phyloP scores from a whole-genome alignment of 768 basidiomycete species.

The Sarcodon sp. region DNA sequence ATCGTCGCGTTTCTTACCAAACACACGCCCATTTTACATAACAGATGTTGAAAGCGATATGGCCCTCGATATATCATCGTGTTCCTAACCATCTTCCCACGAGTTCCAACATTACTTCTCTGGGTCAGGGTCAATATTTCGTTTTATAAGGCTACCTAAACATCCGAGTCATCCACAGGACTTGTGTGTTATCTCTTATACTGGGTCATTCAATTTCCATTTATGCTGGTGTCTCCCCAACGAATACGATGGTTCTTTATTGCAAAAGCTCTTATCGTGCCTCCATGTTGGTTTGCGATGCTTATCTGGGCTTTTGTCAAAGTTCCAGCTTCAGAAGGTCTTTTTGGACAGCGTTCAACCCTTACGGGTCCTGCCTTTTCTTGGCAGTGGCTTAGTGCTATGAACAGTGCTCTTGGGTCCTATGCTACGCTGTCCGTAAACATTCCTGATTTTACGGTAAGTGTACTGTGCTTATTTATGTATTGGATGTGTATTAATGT shows the following conservation, averaged over 20 bases:
- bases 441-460: conserved; percentile 73
- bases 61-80: conserved; percentile 49
- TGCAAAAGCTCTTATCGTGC: conserved; percentile 38
- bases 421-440: conserved; percentile 68
- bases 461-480: neutral
- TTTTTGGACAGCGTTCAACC: conserved; percentile 37
- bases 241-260: conserved; percentile 68
- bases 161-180: conserved; percentile 22
- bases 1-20: neutral
- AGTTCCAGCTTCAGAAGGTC: conserved; percentile 46
- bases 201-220: conserved; percentile 67
- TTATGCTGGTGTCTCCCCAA: conserved; percentile 68
- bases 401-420: conserved; percentile 69
- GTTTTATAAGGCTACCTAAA: neutral
- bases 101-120: conserved; percentile 48
- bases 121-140: conserved; percentile 23
- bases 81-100: conserved; percentile 53
- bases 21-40: neutral
- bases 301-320: conserved; percentile 71
- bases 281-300: conserved; percentile 37
- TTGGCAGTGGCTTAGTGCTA: conserved; percentile 67
- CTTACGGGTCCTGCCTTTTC: conserved; percentile 40
- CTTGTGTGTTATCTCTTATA: conserved; percentile 67
- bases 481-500: neutral
- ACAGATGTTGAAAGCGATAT: conserved; percentile 66